Evolutionary conservation across 306 rosid genomes (phyloP).

Genomic region (Trifolium repens): DNA sequence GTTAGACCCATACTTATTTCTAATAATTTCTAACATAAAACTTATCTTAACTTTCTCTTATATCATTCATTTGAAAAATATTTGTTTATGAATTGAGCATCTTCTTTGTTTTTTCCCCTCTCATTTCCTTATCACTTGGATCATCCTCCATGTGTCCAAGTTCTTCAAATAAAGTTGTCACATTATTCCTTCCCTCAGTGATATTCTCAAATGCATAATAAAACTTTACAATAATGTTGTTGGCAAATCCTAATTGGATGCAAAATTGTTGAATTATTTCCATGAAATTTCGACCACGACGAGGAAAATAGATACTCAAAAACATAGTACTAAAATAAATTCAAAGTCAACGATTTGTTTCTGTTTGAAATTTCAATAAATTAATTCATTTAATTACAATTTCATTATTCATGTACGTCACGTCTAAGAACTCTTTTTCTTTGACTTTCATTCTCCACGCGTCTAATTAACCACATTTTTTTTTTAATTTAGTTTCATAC

Average conservation of each 20-base stretch:
- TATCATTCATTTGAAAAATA: too few relatives aligned
- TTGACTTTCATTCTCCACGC: slow-evolving; percentile 15
- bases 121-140: not conserved
- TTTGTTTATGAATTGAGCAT: too few relatives aligned
- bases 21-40: too few relatives aligned
- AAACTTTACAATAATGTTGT: not conserved
- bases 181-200: not conserved
- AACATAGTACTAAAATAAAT: not conserved
- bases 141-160: not conserved
- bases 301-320: not conserved
- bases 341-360: slow-evolving; percentile 22
- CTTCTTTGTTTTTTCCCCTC: not conserved
- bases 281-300: not conserved
- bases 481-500: too few relatives aligned
- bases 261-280: not conserved
- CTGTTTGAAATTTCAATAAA: slow-evolving; percentile 12
- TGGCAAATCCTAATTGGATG: not conserved
- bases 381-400: slow-evolving; percentile 1
- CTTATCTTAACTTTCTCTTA: too few relatives aligned
- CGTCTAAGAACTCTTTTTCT: slow-evolving; percentile 22
- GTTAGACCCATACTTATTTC: too few relatives aligned
- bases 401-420: slow-evolving; percentile 4
- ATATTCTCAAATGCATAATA: not conserved
- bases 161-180: too few relatives aligned
- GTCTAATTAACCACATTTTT: not conserved